A percentile compares a stretch with the other conserved stretches of the same genome.
phyloP scores from a whole-genome alignment of 345 rosid species.

The Turnera subulata region DNA sequence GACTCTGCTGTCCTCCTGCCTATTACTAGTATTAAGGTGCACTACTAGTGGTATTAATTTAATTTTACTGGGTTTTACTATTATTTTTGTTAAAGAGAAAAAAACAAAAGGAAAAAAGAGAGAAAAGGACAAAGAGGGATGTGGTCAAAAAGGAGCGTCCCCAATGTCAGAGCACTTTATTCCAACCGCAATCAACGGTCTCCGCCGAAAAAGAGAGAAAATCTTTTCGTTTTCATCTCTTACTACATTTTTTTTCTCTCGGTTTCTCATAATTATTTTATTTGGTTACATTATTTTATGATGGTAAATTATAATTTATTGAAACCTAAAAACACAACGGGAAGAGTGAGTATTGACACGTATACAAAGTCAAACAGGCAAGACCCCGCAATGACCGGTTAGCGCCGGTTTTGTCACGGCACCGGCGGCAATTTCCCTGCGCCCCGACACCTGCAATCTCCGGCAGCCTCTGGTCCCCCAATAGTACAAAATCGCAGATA shows the following conservation, averaged over 20 bases:
- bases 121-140: constrained; percentile 28
- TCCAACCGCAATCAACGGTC: constrained; percentile 98
- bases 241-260: not conserved
- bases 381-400: constrained; percentile 44
- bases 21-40: too few relatives aligned
- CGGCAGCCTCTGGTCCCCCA: constrained; percentile 18
- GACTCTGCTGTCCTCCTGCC: not conserved
- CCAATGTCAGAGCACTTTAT: constrained; percentile 53
- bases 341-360: constrained; percentile 22
- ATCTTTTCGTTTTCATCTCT: constrained; percentile 1
- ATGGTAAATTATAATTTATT: not conserved
- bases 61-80: not conserved
- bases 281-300: not conserved
- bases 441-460: not conserved
- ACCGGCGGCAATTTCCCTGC: constrained; percentile 17
- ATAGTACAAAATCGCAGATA: not conserved
- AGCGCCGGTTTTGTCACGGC: constrained; percentile 62
- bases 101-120: not conserved
- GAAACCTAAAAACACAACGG: not conserved
- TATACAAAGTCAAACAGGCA: constrained; percentile 43
- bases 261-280: too few relatives aligned
- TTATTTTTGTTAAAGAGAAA: not conserved
- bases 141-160: constrained; percentile 55
- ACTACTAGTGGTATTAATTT: not conserved
- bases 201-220: constrained; percentile 44